Evolutionary conservation across 441 rosid species (phyloP).

Genomic region (Omphalea diandra): DNA sequence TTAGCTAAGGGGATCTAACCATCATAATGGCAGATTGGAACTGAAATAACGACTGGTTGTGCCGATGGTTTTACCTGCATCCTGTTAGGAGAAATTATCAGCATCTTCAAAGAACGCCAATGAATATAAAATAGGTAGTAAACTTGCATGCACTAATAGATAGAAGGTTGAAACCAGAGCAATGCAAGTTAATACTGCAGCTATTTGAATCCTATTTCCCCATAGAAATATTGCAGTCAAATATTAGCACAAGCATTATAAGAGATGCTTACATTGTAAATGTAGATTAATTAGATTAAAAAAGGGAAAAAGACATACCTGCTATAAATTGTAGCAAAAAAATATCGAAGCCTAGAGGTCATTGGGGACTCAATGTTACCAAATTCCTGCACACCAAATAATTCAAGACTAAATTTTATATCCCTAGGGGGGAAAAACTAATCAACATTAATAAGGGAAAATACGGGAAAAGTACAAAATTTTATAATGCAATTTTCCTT

Average conservation of each 20-base stretch:
- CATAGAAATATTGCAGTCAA: slow-evolving; percentile 3
- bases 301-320: slow-evolving; percentile 41
- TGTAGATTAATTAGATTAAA: neutral
- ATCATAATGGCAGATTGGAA: slow-evolving; percentile 90
- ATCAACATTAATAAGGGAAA: too few relatives aligned
- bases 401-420: slow-evolving; percentile 3
- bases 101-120: neutral
- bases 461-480: too few relatives aligned
- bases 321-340: slow-evolving; percentile 65
- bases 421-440: too few relatives aligned
- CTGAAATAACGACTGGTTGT: slow-evolving; percentile 74
- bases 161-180: neutral
- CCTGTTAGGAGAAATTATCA: slow-evolving; percentile 39
- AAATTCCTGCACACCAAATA: slow-evolving; percentile 62
- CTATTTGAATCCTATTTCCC: neutral
- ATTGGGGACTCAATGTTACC: slow-evolving; percentile 88
- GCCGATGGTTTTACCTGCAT: slow-evolving; percentile 72
- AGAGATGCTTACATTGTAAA: neutral
- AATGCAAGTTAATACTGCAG: neutral
- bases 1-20: too few relatives aligned
- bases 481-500: too few relatives aligned
- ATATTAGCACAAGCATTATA: neutral
- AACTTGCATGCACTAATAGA: neutral
- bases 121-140: neutral
- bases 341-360: slow-evolving; percentile 63